Percentiles rank a stretch among this genome's conserved stretches.
Evolutionary conservation across 1,139 yeast species (phyloP).

Genomic region (Kodamaea suecica): DNA sequence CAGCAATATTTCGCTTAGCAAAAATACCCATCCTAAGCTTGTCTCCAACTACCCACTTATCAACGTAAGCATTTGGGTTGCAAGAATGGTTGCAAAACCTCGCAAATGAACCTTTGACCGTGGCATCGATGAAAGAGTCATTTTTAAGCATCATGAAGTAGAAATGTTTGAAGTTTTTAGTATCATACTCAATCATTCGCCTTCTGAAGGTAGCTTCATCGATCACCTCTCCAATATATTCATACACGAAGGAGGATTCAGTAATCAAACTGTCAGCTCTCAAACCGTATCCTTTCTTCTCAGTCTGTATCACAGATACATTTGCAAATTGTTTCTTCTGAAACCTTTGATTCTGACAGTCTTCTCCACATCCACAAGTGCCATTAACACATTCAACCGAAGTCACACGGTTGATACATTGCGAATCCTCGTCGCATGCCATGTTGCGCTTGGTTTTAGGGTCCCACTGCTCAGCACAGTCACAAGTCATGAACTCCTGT

Average conservation of each 20-base stretch:
- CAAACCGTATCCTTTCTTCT: slow-evolving; percentile 84
- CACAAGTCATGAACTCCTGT: slow-evolving; percentile 84
- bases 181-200: slow-evolving; percentile 73
- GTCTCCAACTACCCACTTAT: slow-evolving; percentile 95
- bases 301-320: slow-evolving; percentile 76
- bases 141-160: slow-evolving; percentile 97
- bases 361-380: slow-evolving; percentile 69
- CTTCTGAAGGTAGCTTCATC: slow-evolving; percentile 68
- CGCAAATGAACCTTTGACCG: slow-evolving; percentile 80
- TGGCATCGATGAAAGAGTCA: slow-evolving; percentile 93
- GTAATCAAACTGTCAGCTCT: slow-evolving; percentile 62
- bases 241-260: slow-evolving; percentile 72
- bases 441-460: slow-evolving; percentile 35
- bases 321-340: slow-evolving; percentile 70
- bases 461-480: slow-evolving; percentile 60
- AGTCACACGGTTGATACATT: slow-evolving; percentile 88
- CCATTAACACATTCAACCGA: slow-evolving; percentile 86
- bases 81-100: slow-evolving; percentile 95
- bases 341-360: slow-evolving; percentile 85
- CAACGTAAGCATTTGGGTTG: slow-evolving; percentile 89
- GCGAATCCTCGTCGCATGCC: slow-evolving; percentile 85
- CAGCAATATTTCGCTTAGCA: slow-evolving; percentile 67
- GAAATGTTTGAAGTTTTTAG: slow-evolving; percentile 73
- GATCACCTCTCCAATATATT: slow-evolving; percentile 91
- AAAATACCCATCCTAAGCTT: slow-evolving; percentile 93